Base-by-base conservation (phyloP, 2,329 filamentous ascomycete species). In the Xylariaceae sp. region DNA sequence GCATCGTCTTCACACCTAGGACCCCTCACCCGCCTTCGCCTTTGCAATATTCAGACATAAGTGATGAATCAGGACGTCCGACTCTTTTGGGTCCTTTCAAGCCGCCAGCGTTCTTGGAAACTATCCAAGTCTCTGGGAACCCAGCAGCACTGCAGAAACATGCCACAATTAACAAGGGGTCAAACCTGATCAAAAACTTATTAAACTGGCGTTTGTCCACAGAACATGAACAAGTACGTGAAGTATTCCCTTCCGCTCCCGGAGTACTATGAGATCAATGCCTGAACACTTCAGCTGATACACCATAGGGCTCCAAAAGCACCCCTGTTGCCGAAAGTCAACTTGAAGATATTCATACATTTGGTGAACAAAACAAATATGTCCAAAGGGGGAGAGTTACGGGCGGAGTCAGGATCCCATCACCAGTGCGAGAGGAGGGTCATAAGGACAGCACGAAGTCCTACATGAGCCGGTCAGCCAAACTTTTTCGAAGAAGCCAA, bases 401-500 rank as follows among this genome's bases (percentile, higher is more conserved):
- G n/a, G 48, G 47, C 42, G 40, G 42, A 0, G 12, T 40, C n/a
- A 39, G 47, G 39, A 50, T 46, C 22, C 19, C 27, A 2, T 56
- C 64, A 1, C 64, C 65, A 56, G 52, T 66, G n/a, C 70, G 66
- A 32, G 62, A 68, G 2, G 70, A 70, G 10, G 43, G 51, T 10
- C 55, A 48, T 27, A 27, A 27, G 7, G 22, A 4, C 22, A 27
- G 22, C 22, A 27, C 22, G 10, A 65, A 55, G 19, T 47, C 53
- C 3, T 67, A 59, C 2, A 65, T 55, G 45, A 33, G 48, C 9
- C 53, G 55, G n/a, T 45, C 66, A 5, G 63, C 63, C 17, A 74
- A 66, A 43, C 57, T 74, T 7, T 75, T 76, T 44, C 65, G 68
- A 5, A 71, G 62, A 38, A 65, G 68, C 10, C 69, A 69, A 2